Evolutionary conservation across 208 protist genomes (phyloP), one percentile per base, ranked within the genome.

Genomic region (Wallacemonas sp.): DNA sequence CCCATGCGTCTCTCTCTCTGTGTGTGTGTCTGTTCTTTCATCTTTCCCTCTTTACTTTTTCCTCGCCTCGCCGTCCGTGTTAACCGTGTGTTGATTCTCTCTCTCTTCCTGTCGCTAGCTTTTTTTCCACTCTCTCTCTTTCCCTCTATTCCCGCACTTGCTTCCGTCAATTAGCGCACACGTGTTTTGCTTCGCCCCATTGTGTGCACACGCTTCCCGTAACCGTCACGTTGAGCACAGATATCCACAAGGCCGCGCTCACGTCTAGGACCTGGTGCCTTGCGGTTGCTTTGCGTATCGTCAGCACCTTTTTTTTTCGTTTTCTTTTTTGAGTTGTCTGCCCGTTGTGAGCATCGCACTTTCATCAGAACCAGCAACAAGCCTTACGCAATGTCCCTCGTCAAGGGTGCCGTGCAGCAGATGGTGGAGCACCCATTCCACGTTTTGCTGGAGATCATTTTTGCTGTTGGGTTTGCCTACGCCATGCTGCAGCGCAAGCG

Each of bases 381-480:
- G 13, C 17, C 10, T 52, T 52, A 24, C 45, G 13, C 19, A 27
- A 57, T 57, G 50, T 57, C 50, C 38, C 50, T 57, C 29, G 3
- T 57, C 3, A 57, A 33, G 50, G 38, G 30, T 24, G 21, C 21
- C 24, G 42, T 52, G 46, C 42, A 78, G 59, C 74, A 89, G 66
- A 58, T 89, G 54, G 15, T 60, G 53, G 59, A 73, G 22, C 79
- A 90, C 65, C 87, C 85, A 6, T 78, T 88, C 41, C 83, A 91
- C 71, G 67, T 91, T 39, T 15, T 81, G 26, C 48, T 92, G 29
- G 89, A 92, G 63, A 59, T 90, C 53, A 37, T 84, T n/a, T 85
- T 91, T 44, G 71, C 80, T 2, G 72, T 78, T 10, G 72, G 52
- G 12, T 29, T 94, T 5, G 59, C 54, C 12, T 87, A 80, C 63